Percentiles rank a stretch among this genome's conserved stretches.
Evolutionary conservation across 768 basidiomycete genomes (phyloP).

Genomic region (Fomitopsis pulvina): DNA sequence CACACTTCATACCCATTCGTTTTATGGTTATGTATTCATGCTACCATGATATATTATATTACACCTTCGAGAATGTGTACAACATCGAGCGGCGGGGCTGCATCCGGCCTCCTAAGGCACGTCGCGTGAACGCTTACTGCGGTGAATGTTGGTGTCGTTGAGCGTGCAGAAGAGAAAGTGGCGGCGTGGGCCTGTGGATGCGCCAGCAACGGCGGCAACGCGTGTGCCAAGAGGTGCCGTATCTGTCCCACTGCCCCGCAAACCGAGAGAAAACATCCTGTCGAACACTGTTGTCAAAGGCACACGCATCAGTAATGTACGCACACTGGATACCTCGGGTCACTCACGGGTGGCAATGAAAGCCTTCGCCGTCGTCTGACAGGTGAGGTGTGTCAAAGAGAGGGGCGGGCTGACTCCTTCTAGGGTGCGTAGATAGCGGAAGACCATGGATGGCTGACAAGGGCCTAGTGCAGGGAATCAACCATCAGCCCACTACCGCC

Average conservation of each 20-base stretch:
- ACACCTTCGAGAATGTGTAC: too few relatives aligned
- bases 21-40: constrained; percentile 7
- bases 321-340: background rate
- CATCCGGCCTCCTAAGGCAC: too few relatives aligned
- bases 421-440: constrained; percentile 82
- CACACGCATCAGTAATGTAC: too few relatives aligned
- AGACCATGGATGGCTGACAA: constrained; percentile 88
- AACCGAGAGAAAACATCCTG: constrained; percentile 81
- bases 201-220: constrained; percentile 58
- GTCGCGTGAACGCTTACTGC: constrained; percentile 40
- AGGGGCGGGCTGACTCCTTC: constrained; percentile 90
- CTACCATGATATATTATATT: constrained; percentile 1
- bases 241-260: constrained; percentile 71
- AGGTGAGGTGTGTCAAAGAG: constrained; percentile 77
- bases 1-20: constrained; percentile 2
- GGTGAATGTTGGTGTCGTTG: constrained; percentile 49
- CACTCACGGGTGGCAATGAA: constrained; percentile 73
- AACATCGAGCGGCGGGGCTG: too few relatives aligned
- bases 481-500: background rate
- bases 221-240: constrained; percentile 54
- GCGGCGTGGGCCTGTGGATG: constrained; percentile 64
- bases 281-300: too few relatives aligned
- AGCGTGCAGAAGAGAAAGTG: constrained; percentile 82
- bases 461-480: constrained; percentile 42
- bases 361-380: constrained; percentile 84